phyloP scores from a whole-genome alignment of 352 stramenopile species.

The Phytopythium montanum region DNA sequence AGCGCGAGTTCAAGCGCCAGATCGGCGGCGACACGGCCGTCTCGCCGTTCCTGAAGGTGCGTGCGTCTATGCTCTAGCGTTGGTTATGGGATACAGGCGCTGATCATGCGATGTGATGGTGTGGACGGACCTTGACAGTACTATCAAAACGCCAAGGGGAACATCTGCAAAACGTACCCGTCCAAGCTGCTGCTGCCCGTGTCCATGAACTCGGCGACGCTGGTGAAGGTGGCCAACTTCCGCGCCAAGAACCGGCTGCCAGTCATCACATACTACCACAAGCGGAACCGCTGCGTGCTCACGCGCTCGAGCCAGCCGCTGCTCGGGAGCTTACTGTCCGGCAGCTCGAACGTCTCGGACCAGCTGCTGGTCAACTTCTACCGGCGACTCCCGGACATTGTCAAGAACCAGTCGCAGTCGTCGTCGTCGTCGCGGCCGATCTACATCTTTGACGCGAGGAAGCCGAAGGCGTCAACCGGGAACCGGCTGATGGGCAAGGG shows the following conservation, averaged over 20 bases:
- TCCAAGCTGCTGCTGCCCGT: constrained; percentile 73
- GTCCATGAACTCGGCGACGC: constrained; percentile 57
- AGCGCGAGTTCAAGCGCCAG: constrained; percentile 76
- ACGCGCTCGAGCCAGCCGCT: constrained; percentile 82
- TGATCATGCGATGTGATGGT: too few species aligned
- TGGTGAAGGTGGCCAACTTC: constrained; percentile 77
- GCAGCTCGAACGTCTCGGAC: constrained; percentile 69
- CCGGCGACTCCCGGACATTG: constrained; percentile 77
- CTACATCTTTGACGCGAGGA: constrained; percentile 91
- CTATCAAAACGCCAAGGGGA: constrained; percentile 75
- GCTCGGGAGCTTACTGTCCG: constrained; percentile 66
- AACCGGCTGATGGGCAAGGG: constrained; percentile 91
- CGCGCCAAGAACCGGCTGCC: constrained; percentile 84
- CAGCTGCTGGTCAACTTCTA: constrained; percentile 73
- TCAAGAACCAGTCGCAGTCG: constrained; percentile 62
- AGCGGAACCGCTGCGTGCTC: constrained; percentile 71
- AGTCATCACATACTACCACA: constrained; percentile 85
- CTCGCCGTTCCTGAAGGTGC: constrained; percentile 70
- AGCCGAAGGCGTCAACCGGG: constrained; percentile 85
- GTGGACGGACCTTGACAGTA: constrained; percentile 23
- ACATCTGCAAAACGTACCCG: constrained; percentile 84
- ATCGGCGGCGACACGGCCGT: constrained; percentile 54
- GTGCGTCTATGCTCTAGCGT: too few species aligned
- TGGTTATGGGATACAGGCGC: too few species aligned
- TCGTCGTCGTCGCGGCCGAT: constrained; percentile 64